These are phyloP conservation scores for Aspergillus eucalypticola DNA, from an alignment of 2,329 filamentous ascomycete species.

Conservation along the genomic window DNA sequence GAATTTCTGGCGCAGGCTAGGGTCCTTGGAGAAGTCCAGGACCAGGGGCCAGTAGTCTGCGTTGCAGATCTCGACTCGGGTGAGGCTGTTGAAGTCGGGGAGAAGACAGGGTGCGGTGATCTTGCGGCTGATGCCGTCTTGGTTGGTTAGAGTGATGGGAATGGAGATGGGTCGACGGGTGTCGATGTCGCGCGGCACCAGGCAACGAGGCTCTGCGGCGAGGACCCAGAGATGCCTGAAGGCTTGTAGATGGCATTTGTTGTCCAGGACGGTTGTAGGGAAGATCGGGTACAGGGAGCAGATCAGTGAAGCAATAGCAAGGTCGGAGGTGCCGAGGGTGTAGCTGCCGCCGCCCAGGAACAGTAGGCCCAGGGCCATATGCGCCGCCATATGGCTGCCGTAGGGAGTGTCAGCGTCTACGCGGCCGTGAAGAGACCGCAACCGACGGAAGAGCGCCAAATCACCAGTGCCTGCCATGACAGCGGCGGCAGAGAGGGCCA, in stretches of 20 bases:
- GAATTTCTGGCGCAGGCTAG: slow-evolving; percentile 65
- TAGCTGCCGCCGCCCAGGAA: slow-evolving; percentile 92
- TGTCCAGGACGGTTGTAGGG: slow-evolving; percentile 85
- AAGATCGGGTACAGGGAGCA: slow-evolving; percentile 94
- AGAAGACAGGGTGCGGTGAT: slow-evolving; percentile 60
- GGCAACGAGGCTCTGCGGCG: slow-evolving; percentile 83
- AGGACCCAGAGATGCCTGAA: slow-evolving; percentile 98
- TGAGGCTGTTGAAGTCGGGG: slow-evolving; percentile 44
- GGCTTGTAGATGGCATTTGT: slow-evolving; percentile 90
- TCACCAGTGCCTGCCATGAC: slow-evolving; percentile 98
- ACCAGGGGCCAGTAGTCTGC: slow-evolving; percentile 78
- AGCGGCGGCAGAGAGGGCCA: slow-evolving; percentile 77
- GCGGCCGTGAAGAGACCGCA: slow-evolving; percentile 84
- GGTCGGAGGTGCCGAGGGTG: slow-evolving; percentile 84
- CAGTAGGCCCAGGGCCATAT: slow-evolving; percentile 85
- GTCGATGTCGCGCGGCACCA: slow-evolving; percentile 83
- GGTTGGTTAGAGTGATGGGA: slow-evolving; percentile 67
- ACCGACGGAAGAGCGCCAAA: slow-evolving; percentile 75
- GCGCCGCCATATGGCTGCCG: slow-evolving; percentile 88
- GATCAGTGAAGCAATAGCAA: slow-evolving; percentile 81
- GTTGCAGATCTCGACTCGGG: slow-evolving; percentile 40
- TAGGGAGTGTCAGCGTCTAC: slow-evolving; percentile 83
- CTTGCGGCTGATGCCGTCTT: slow-evolving; percentile 35
- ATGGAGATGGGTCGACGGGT: slow-evolving; percentile 77
- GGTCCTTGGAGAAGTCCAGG: slow-evolving; percentile 69